Percentiles rank a stretch among this genome's conserved stretches.
Evolutionary conservation across 2,329 filamentous ascomycete genomes (phyloP).

Genomic region (Elsinoe australis): DNA sequence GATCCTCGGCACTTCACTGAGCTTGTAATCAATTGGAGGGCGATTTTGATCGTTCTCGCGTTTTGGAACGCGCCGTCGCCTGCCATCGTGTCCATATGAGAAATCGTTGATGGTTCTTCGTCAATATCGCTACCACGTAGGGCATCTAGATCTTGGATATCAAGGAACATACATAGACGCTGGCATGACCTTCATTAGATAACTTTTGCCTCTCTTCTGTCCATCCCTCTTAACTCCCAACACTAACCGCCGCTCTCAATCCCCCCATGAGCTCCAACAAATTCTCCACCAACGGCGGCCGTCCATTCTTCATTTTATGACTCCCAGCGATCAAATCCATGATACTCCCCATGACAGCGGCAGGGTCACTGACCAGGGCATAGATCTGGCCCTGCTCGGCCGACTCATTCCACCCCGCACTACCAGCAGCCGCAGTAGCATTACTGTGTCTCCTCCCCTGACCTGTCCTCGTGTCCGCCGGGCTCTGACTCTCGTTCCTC

Average conservation of each 20-base stretch:
- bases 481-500: conserved; percentile 1
- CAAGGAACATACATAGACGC: too few species aligned
- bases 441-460: conserved; percentile 9
- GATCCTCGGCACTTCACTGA: too few species aligned
- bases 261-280: conserved; percentile 57
- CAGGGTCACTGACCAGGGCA: conserved; percentile 47
- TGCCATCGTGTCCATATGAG: too few species aligned
- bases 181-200: too few species aligned
- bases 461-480: neutral
- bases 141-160: too few species aligned
- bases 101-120: too few species aligned
- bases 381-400: conserved; percentile 22
- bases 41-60: too few species aligned
- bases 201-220: too few species aligned
- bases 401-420: conserved; percentile 37
- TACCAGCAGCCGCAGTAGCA: conserved; percentile 46
- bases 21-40: too few species aligned
- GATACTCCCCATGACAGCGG: conserved; percentile 51
- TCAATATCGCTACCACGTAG: too few species aligned
- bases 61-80: too few species aligned
- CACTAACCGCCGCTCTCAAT: conserved; percentile 29
- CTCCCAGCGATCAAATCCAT: conserved; percentile 51
- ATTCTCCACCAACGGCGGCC: conserved; percentile 60
- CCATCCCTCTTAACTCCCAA: too few species aligned
- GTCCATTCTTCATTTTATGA: conserved; percentile 33